Evolutionary conservation across 2,329 filamentous ascomycete species (phyloP), one percentile per base, ranked within the genome.

Genomic region (Epichloe typhina): DNA sequence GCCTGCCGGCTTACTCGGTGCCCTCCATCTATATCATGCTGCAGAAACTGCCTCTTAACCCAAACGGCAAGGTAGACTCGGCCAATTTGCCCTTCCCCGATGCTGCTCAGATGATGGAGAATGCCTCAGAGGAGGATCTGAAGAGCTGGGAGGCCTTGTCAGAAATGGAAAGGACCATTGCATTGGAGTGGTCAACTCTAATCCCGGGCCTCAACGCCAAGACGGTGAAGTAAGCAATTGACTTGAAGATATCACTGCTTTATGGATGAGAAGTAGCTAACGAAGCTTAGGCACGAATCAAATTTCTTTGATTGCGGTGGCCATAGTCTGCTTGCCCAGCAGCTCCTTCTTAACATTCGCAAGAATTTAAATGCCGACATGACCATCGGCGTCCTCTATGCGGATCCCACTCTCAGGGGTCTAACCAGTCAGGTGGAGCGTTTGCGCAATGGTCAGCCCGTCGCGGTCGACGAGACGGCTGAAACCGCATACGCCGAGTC

Each of bases 71-170:
- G 68, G 79, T 90, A 46, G 87, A 93, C 66, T 83, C 80, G 62
- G 84, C 86, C 19, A 82, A 80, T 2, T 69, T 93, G 50, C 87
- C 87, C 0, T 91, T 88, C 75, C 87, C 87, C 0, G 87, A 91
- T 65, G 80, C 80, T 23, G 78, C 79, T 12, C 77, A 86, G 58
- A 73, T 84, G 36, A 75, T 65, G n/a, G 61, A 62, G 46, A 65
- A 64, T 21, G 64, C 64, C 8, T 61, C 64, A 0, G 64, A 64
- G 11, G 65, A 66, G 48, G 64, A 68, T 49, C 44, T 64, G 23
- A 64, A 65, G 68, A 81, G 86, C 59, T 81, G 80, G 53, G 77
- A 78, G 17, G 37, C 59, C 0, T 50, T 68, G 36, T 58, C 57
- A 4, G 53, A 58, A 17, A 68, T 61, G 2, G 63, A 69, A 43